Conservation (phyloP, 1,139 yeast species). For the Yamadazyma spencermartinsiae region DNA sequence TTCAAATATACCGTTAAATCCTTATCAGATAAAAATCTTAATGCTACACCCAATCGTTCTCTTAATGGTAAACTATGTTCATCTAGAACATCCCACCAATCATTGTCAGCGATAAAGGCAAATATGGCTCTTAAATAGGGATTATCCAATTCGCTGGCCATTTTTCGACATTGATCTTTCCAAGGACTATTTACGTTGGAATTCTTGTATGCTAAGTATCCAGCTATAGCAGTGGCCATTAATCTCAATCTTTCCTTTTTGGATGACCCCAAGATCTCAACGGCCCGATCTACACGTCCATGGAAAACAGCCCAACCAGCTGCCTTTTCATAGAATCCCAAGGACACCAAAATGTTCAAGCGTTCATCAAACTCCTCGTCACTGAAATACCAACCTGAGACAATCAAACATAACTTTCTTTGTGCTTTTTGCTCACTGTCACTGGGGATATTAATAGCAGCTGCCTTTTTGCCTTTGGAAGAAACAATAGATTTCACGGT, state of each 20-base stretch:
- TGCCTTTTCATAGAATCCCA: conserved; percentile 79
- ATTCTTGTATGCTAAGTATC: conserved; percentile 76
- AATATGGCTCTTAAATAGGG: conserved; percentile 91
- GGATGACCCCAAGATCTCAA: conserved; percentile 63
- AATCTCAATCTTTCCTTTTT: conserved; percentile 64
- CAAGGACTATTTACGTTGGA: conserved; percentile 72
- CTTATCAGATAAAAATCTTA: conserved; percentile 77
- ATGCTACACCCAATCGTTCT: conserved; percentile 87
- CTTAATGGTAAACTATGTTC: conserved; percentile 85
- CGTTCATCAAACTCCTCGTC: conserved; percentile 73
- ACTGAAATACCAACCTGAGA: conserved; percentile 91
- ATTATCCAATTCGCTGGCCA: conserved; percentile 84
- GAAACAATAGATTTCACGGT: conserved; percentile 47
- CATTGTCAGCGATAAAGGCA: conserved; percentile 91
- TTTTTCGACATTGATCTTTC: conserved; percentile 88
- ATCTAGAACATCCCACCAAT: conserved; percentile 95
- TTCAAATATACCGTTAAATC: conserved; percentile 70
- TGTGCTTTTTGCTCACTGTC: conserved; percentile 58
- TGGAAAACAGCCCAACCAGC: conserved; percentile 98
- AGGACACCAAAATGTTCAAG: conserved; percentile 53
- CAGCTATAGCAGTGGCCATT: conserved; percentile 94
- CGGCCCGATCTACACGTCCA: conserved; percentile 82
- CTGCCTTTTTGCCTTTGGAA: conserved; percentile 44
- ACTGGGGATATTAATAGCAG: conserved; percentile 46
- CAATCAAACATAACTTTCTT: conserved; percentile 76